phyloP scores from a whole-genome alignment of 1,284 basidiomycete species.

The Boletellus deceptivus region DNA sequence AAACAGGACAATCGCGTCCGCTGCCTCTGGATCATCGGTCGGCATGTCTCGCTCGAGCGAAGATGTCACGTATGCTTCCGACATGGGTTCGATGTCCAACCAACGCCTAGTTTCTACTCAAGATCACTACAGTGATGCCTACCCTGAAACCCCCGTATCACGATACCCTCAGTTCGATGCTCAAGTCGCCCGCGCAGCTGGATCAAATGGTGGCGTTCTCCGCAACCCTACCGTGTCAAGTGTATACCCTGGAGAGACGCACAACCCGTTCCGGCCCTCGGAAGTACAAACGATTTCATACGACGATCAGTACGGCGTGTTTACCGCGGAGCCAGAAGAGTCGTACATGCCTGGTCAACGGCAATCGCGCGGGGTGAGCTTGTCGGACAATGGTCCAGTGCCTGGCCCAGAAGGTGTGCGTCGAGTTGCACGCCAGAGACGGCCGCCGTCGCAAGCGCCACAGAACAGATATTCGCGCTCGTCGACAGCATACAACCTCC shows the following conservation, averaged over 20 bases:
- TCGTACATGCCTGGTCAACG: conserved; percentile 27
- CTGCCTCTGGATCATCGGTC: conserved; percentile 50
- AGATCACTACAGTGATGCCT: conserved; percentile 43
- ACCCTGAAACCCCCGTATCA: conserved; percentile 27
- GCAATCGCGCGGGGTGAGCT: conserved; percentile 60
- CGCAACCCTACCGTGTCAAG: conserved; percentile 39
- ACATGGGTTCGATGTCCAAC: conserved; percentile 56
- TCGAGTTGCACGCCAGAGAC: conserved; percentile 59
- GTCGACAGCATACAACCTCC: conserved; percentile 51
- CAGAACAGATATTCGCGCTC: conserved; percentile 72
- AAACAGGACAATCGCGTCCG: conserved; percentile 45
- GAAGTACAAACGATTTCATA: conserved; percentile 38
- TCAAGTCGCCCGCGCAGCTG: conserved; percentile 41
- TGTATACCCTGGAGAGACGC: conserved; percentile 50
- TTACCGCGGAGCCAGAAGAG: conserved; percentile 39
- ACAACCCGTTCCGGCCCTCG: conserved; percentile 47
- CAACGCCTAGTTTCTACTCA: conserved; percentile 56
- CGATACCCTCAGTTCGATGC: conserved; percentile 39
- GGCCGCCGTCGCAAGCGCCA: conserved; percentile 60
- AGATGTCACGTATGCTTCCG: conserved; percentile 51
- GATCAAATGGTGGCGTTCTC: conserved; percentile 39
- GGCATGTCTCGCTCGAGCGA: conserved; percentile 63
- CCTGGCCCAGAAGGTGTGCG: conserved; percentile 73
- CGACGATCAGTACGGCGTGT: conserved; percentile 38
- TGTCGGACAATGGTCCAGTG: conserved; percentile 79